Percentiles rank a stretch among this genome's conserved stretches.
Conservation (phyloP, 2,329 filamentous ascomycete species). For the Alternaria dauci region DNA sequence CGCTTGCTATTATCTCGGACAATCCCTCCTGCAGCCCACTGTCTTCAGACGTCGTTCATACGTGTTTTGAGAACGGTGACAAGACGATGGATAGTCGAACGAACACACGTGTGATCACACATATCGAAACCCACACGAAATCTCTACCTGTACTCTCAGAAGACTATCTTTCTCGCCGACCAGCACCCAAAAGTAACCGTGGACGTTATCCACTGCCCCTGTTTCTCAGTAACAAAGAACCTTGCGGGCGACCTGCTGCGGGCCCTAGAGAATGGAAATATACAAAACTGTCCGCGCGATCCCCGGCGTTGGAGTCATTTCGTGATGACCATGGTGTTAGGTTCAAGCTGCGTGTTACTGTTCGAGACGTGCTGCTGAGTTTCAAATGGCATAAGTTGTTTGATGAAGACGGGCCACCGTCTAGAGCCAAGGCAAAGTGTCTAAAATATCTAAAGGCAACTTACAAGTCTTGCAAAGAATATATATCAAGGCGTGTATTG, state of each 20-base stretch:
- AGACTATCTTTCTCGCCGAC: constrained; percentile 1
- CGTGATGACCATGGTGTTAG: constrained; percentile 10
- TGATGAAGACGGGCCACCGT: constrained; percentile 4
- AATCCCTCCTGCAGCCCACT: not conserved
- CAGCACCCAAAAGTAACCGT: not conserved
- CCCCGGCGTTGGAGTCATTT: constrained; percentile 6
- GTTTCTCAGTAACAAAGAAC: not conserved
- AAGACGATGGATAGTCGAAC: not conserved
- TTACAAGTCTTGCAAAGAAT: not conserved
- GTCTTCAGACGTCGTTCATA: not conserved
- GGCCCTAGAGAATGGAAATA: constrained; percentile 15
- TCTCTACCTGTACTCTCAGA: not conserved
- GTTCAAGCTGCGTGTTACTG: not conserved
- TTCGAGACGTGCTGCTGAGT: not conserved
- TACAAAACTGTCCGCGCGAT: not conserved
- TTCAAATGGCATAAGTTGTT: not conserved
- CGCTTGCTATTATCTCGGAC: not conserved
- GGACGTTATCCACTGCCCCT: not conserved
- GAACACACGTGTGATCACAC: not conserved
- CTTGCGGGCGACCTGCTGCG: not conserved
- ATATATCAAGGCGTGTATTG: not conserved
- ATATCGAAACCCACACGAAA: not conserved
- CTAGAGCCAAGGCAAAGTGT: not conserved
- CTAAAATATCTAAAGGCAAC: not conserved
- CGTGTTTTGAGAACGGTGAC: not conserved